phyloP scores from a whole-genome alignment of 768 basidiomycete genomes.

The Tulasnella calospora region DNA sequence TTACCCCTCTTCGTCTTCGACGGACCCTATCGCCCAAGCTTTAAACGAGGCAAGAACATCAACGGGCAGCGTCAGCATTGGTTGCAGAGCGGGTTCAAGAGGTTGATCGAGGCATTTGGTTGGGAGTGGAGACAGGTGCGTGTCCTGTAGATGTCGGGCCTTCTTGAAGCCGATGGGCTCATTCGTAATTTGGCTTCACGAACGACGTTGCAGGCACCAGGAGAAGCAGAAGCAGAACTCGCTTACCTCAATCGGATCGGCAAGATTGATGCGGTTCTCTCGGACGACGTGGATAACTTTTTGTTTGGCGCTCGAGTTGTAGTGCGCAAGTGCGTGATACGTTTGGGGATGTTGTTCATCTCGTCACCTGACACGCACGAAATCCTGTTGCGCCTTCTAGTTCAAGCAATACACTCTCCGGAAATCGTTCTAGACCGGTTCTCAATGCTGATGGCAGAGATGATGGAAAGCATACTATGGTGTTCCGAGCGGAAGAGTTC shows the following conservation, averaged over 20 bases:
- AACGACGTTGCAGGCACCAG: conserved; percentile 51
- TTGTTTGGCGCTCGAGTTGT: conserved; percentile 81
- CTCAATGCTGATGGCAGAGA: conserved; percentile 64
- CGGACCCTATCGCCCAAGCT: conserved; percentile 73
- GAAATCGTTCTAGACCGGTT: conserved; percentile 59
- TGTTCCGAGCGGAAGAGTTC: conserved; percentile 42
- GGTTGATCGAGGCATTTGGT: conserved; percentile 45
- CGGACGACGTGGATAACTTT: conserved; percentile 91
- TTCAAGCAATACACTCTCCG: conserved; percentile 65
- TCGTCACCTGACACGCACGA: not conserved
- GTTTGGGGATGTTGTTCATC: not conserved
- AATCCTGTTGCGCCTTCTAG: conserved; percentile 37
- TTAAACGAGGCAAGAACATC: conserved; percentile 55
- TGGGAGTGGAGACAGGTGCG: conserved; percentile 46
- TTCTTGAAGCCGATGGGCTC: not conserved
- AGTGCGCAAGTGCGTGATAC: conserved; percentile 64
- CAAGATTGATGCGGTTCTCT: conserved; percentile 79
- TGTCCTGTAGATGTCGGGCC: not conserved
- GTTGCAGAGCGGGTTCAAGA: conserved; percentile 35
- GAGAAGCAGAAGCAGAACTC: conserved; percentile 91
- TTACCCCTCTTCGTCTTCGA: conserved; percentile 91
- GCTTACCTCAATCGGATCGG: conserved; percentile 79
- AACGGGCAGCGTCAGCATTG: conserved; percentile 32
- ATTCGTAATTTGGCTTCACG: not conserved
- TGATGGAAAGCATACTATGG: conserved; percentile 61